Conservation (phyloP, 805 yeast species). For the Starmerella etchellsii region DNA sequence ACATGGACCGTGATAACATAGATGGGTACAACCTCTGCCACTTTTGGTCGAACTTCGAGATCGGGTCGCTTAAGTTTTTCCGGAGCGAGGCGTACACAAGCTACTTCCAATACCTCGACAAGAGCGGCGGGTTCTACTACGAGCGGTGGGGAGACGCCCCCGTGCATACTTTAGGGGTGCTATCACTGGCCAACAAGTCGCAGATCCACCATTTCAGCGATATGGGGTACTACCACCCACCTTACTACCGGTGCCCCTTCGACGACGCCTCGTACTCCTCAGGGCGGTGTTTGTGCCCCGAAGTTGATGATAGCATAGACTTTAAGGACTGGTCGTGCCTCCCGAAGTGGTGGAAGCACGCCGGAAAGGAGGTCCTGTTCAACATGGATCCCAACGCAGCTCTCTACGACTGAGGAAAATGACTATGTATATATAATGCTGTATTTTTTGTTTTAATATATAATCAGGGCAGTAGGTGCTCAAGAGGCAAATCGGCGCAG, state of each 20-base stretch:
- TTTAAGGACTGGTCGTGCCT: slow-evolving; percentile 27
- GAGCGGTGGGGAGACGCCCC: slow-evolving; percentile 98
- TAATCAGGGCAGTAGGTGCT: too few relatives aligned
- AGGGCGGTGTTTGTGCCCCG: slow-evolving; percentile 30
- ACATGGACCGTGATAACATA: slow-evolving; percentile 25
- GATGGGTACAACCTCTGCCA: slow-evolving; percentile 68
- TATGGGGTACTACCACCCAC: slow-evolving; percentile 65
- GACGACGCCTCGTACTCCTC: slow-evolving; percentile 25
- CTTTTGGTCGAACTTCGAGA: slow-evolving; percentile 79
- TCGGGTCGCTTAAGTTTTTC: slow-evolving; percentile 64
- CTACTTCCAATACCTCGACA: slow-evolving; percentile 56
- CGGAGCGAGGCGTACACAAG: slow-evolving; percentile 52
- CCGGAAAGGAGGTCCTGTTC: slow-evolving; percentile 25
- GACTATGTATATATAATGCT: background rate
- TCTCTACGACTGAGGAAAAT: background rate
- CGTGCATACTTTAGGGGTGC: slow-evolving; percentile 60
- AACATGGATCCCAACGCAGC: slow-evolving; percentile 15
- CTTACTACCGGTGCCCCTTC: slow-evolving; percentile 37
- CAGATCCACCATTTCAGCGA: slow-evolving; percentile 71
- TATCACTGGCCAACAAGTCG: slow-evolving; percentile 42
- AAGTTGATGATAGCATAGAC: slow-evolving; percentile 26
- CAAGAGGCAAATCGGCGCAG: slow-evolving; percentile 35
- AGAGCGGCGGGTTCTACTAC: slow-evolving; percentile 71
- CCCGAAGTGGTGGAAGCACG: slow-evolving; percentile 29
- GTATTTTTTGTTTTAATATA: too few relatives aligned